Conservation (phyloP, 176 grass and related monocot species). For the Guadua angustifolia region DNA sequence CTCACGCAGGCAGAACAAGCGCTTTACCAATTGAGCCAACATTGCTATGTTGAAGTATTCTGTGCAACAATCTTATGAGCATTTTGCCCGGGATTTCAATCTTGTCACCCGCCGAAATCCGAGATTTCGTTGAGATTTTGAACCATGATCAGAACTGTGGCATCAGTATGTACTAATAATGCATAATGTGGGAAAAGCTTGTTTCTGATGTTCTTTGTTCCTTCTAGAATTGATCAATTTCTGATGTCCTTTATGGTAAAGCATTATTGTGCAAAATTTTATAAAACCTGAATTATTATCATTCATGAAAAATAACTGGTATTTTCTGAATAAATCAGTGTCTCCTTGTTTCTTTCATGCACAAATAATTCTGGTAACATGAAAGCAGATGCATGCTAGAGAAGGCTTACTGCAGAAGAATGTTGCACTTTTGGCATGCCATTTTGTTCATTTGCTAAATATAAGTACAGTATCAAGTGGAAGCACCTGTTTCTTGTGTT, state of each 20-base stretch:
- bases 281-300: background rate
- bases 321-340: background rate
- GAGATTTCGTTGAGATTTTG: no score
- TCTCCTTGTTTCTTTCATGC: conserved; percentile 9
- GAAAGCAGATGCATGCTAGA: conserved; percentile 13
- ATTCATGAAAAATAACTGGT: conserved; percentile 21
- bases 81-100: no score
- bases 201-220: conserved; percentile 39
- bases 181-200: background rate
- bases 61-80: no score
- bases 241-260: background rate
- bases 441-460: conserved; percentile 20
- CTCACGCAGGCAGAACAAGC: no score
- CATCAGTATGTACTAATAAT: conserved; percentile 32
- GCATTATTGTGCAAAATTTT: background rate
- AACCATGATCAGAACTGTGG: background rate
- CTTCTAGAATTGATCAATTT: conserved; percentile 79
- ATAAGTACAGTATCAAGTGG: conserved; percentile 18
- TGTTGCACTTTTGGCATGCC: conserved; percentile 18
- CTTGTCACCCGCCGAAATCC: no score
- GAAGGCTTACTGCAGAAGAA: background rate
- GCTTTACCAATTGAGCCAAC: no score
- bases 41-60: no score
- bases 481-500: conserved; percentile 31
- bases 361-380: conserved; percentile 33